Base-by-base conservation (phyloP, 2,329 filamentous ascomycete genomes). In the Trichoderma koningii region DNA sequence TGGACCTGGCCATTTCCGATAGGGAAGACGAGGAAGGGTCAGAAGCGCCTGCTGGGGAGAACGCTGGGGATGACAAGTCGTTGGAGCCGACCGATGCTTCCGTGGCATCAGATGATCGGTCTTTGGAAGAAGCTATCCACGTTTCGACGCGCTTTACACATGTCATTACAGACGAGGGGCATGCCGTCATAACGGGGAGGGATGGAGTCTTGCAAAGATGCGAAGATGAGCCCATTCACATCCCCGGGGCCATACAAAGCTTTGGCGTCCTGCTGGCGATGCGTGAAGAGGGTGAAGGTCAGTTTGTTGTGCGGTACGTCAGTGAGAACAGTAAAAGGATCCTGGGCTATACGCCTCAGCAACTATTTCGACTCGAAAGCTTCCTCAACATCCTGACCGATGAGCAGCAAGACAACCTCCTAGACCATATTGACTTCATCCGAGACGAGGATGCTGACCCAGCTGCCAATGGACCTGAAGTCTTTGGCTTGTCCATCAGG, bases 141-240 rank as follows among this genome's bases (percentile, higher is more conserved):
- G 73, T 93, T 2, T 91, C 91, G 1, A 82, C 87, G 26, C 88
- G 92, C 2, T 96, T 96, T 77, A 90, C 88, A 69, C 91, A 97
- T 72, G 81, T 90, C 4, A 79, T 89, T 28, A 93, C 90, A 0
- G 87, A 90, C 2, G 89, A 87, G 17, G 92, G 92, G 0, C 92
- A 97, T 77, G 87, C 89, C 28, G 85, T 96, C 34, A 91, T 96
- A 62, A 95, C 91, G 0, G 92, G 92, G 6, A 84, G 89, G 63
- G 87, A 92, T 61, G 89, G 87, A 2, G 85, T 83, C 0, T 78
- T 95, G 51, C 90, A 96, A 73, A 85, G 87, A 60, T 97, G 93
- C 72, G 93, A 97, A 75, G 93, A 97, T 71, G 93, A 97, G 71
- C 92, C 93, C 0, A 96, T 97, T 28, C 92, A 94, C 69, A 89